Percentiles rank a stretch among this genome's conserved stretches.
These are phyloP conservation scores for Termitomyces heimii DNA, from an alignment of 768 basidiomycete genomes.

Conservation along the genomic window DNA sequence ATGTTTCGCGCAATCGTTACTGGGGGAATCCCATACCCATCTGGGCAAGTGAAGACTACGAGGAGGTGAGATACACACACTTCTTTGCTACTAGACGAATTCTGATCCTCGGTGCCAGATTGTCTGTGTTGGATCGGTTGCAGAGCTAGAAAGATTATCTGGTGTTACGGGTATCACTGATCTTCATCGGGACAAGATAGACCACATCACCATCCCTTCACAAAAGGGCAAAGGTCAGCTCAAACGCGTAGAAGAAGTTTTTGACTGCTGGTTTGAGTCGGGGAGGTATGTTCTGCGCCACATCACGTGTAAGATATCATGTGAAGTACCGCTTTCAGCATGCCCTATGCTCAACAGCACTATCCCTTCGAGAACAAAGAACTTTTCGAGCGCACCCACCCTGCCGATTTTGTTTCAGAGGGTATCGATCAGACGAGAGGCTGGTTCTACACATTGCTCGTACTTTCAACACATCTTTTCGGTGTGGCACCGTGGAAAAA, in stretches of 20 bases:
- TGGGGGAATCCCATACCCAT: slow-evolving; percentile 98
- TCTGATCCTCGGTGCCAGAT: slow-evolving; percentile 37
- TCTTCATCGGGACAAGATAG: slow-evolving; percentile 91
- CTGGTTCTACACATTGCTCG: slow-evolving; percentile 98
- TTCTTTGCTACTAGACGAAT: background rate
- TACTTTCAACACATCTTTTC: slow-evolving; percentile 94
- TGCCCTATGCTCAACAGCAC: slow-evolving; percentile 97
- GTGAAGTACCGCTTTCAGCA: slow-evolving; percentile 44
- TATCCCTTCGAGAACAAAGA: slow-evolving; percentile 98
- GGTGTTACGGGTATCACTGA: slow-evolving; percentile 83
- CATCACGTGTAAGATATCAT: background rate
- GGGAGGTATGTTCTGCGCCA: slow-evolving; percentile 61
- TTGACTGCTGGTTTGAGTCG: slow-evolving; percentile 99
- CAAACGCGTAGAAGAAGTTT: slow-evolving; percentile 93
- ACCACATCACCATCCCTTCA: slow-evolving; percentile 95
- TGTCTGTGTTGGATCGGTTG: slow-evolving; percentile 82
- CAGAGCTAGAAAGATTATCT: slow-evolving; percentile 80
- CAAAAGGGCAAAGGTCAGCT: slow-evolving; percentile 79
- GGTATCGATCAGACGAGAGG: slow-evolving; percentile 99
- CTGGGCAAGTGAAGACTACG: slow-evolving; percentile 90
- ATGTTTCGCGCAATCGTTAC: slow-evolving; percentile 96
- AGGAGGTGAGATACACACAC: slow-evolving; percentile 54
- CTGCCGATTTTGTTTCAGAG: slow-evolving; percentile 96
- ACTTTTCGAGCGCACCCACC: slow-evolving; percentile 77
- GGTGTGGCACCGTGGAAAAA: slow-evolving; percentile 97